Percentiles rank a stretch among this genome's conserved stretches.
These are phyloP conservation scores for Phytophthora ohioensis DNA, from an alignment of 352 stramenopile species.

Conservation along the genomic window DNA sequence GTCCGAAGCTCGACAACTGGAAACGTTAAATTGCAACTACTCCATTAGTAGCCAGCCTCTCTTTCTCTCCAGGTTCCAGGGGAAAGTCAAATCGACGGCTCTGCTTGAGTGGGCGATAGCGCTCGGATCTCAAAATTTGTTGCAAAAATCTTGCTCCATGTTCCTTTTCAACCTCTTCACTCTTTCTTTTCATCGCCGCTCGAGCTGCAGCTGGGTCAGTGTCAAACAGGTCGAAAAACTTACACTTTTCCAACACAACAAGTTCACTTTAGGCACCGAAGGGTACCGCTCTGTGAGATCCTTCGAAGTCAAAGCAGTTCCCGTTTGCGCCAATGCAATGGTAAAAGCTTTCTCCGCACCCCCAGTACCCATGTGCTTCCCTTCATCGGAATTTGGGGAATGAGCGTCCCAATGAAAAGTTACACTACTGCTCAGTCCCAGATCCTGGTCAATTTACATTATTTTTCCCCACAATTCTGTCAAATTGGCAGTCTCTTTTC, in stretches of 20 bases:
- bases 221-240: constrained; percentile 30
- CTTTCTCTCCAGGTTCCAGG: constrained; percentile 27
- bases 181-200: not conserved
- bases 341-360: not conserved
- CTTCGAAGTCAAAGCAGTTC: not conserved
- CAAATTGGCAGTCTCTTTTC: too few relatives aligned
- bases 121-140: constrained; percentile 4
- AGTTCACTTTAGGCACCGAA: not conserved
- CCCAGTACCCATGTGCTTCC: not conserved
- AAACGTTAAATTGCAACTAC: constrained; percentile 28
- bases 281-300: not conserved
- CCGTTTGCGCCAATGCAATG: not conserved
- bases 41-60: constrained; percentile 13
- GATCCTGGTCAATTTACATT: too few relatives aligned
- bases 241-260: constrained; percentile 18
- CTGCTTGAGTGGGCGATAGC: constrained; percentile 29
- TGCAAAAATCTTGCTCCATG: constrained; percentile 11
- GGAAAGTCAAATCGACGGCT: constrained; percentile 32
- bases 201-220: constrained; percentile 15
- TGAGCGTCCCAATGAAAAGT: too few relatives aligned
- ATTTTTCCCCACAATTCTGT: too few relatives aligned
- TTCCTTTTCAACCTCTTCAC: constrained; percentile 9
- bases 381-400: too few relatives aligned
- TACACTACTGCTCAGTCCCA: too few relatives aligned
- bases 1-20: constrained; percentile 26